A percentile compares a stretch with the other conserved stretches of the same genome.
Evolutionary conservation across 129 eudicot species (phyloP).

Genomic region (Helianthus annuus): HanXRQr2.0-SUNRISE NC_035447.2:33141321-33141820

Average conservation of each 20-base stretch:
- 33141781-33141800: neutral
- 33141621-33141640: conserved; percentile 1
- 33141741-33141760: conserved; percentile 14
- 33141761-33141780: neutral
- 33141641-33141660: neutral
- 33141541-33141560: conserved; percentile 8
- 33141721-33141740: neutral
- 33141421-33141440: conserved; percentile 67
- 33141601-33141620: neutral
- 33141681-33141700: too few relatives aligned
- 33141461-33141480: conserved; percentile 7
- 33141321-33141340: conserved; percentile 52
- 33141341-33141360: conserved; percentile 56
- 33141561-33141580: conserved; percentile 10
- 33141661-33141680: neutral
- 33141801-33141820: neutral
- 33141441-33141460: conserved; percentile 94
- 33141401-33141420: conserved; percentile 46
- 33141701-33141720: neutral
- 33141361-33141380: conserved; percentile 60
- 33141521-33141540: conserved; percentile 12
- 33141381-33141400: conserved; percentile 54
- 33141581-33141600: neutral
- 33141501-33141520: neutral
- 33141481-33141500: conserved; percentile 9